Base-by-base conservation (phyloP, 2,329 filamentous ascomycete species). In the Hymenoscyphus scutula region DNA sequence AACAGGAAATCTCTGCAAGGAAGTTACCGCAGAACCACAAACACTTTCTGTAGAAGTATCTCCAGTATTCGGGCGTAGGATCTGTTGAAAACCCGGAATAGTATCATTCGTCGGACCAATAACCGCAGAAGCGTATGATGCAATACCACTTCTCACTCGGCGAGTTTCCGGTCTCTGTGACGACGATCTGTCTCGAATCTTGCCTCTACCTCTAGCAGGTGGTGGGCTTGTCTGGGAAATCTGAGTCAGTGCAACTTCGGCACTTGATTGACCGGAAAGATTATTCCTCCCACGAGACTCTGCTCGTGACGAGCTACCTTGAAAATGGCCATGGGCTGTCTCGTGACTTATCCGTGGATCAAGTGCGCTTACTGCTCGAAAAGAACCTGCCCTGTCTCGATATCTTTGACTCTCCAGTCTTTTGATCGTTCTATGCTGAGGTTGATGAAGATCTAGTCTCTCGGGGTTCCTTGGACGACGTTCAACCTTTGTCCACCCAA, bases 341-440 rank as follows among this genome's bases (percentile, higher is more conserved):
- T 72, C 70, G 29, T 63, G 64, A 32, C 61, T 72, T 64, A 72
- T 23, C 60, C 69, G 60, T 53, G 67, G 71, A 59, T 72, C 69
- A 25, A 67, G 62, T 8, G 67, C 64, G 76, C 71, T 67, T 25
- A 75, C 67, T 5, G 78, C 76, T 64, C 81, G 75, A 76, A 77
- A 82, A 3, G 80, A 73, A 4, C 80, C 79, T 11, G 76, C 77
- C 13, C 73, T 75, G 61, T 81, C 79, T 56, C 74, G 76, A 57
- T 82, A 80, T 17, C 78, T 76, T 53, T 75, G 73, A 23, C 70
- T 71, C 56, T 77, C 73, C 34, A 76, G 72, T 59, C 73, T 74
- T 64, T 73, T 76, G 38, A 80, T 74, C 1, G 77, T 79, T 13
- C 80, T 73, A 67, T 82, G 80, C n/a, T n/a, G n/a, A n/a, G n/a